Evolutionary conservation across 192 early-diverging fungal genomes (phyloP).

Genomic region (Dissophora globulifera): DNA sequence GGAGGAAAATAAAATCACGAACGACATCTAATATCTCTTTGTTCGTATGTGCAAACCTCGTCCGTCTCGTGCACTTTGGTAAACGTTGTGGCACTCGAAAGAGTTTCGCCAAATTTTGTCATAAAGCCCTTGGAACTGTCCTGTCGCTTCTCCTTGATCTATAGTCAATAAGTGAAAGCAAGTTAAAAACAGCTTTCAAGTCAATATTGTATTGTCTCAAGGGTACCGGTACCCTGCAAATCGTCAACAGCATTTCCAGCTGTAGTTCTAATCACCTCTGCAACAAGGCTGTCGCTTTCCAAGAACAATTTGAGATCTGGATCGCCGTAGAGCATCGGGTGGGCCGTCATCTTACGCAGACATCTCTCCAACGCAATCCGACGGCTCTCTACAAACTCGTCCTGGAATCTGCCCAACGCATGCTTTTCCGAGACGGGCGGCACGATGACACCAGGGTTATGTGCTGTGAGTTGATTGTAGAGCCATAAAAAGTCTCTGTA

Average conservation of each 20-base stretch:
- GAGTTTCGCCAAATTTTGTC: conserved; percentile 76
- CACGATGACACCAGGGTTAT: conserved; percentile 90
- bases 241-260: background rate
- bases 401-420: conserved; percentile 89
- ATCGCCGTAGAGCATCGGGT: conserved; percentile 86
- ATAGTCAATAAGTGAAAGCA: too few species aligned
- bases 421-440: conserved; percentile 96
- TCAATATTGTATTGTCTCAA: too few species aligned
- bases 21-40: too few species aligned
- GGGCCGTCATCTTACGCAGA: conserved; percentile 79
- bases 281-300: conserved; percentile 85
- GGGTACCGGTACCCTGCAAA: too few species aligned
- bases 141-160: conserved; percentile 65
- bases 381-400: conserved; percentile 94
- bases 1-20: too few species aligned
- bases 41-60: conserved; percentile 50
- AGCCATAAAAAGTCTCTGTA: conserved; percentile 97
- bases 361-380: conserved; percentile 86
- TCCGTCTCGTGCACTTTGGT: conserved; percentile 79
- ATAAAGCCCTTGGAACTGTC: conserved; percentile 64
- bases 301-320: conserved; percentile 87
- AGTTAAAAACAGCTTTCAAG: too few species aligned
- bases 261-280: conserved; percentile 66
- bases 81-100: conserved; percentile 70
- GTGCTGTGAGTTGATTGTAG: conserved; percentile 78